These are phyloP conservation scores for Diaporthe aspalathi DNA, from an alignment of 2,329 filamentous ascomycete species.

Conservation along the genomic window DNA sequence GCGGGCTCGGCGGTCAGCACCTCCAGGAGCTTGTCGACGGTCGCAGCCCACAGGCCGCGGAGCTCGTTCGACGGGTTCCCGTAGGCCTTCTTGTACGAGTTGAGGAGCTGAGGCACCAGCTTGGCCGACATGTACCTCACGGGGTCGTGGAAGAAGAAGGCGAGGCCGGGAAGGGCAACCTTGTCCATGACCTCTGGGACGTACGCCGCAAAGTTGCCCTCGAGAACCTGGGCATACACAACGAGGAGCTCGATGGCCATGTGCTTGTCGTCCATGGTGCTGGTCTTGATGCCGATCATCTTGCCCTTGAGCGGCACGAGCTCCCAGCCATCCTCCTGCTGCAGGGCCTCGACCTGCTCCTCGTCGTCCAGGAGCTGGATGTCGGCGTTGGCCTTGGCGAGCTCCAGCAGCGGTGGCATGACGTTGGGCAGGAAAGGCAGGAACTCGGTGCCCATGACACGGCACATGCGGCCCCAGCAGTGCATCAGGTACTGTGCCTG, in stretches of 20 bases:
- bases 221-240: constrained; percentile 96
- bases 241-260: constrained; percentile 99
- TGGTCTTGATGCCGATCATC: constrained; percentile 98
- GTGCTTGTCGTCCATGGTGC: constrained; percentile 96
- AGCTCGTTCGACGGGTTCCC: constrained; percentile 84
- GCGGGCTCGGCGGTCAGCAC: constrained; percentile 93
- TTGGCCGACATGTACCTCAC: constrained; percentile 96
- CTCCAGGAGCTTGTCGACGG: constrained; percentile 91
- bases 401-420: constrained; percentile 91
- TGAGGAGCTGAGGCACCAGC: constrained; percentile 91
- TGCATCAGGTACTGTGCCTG: constrained; percentile 97
- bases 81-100: constrained; percentile 93
- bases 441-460: constrained; percentile 90
- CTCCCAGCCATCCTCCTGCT: constrained; percentile 98
- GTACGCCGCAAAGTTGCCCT: constrained; percentile 90
- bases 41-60: constrained; percentile 83
- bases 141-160: constrained; percentile 99
- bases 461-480: constrained; percentile 99
- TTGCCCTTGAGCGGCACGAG: constrained; percentile 96
- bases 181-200: constrained; percentile 95
- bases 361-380: constrained; percentile 97
- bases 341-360: constrained; percentile 90
- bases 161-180: constrained; percentile 91
- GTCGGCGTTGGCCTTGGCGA: constrained; percentile 95
- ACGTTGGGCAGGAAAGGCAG: constrained; percentile 91